Conservation (phyloP, 441 rosid species). For the Sinapis alba region DNA sequence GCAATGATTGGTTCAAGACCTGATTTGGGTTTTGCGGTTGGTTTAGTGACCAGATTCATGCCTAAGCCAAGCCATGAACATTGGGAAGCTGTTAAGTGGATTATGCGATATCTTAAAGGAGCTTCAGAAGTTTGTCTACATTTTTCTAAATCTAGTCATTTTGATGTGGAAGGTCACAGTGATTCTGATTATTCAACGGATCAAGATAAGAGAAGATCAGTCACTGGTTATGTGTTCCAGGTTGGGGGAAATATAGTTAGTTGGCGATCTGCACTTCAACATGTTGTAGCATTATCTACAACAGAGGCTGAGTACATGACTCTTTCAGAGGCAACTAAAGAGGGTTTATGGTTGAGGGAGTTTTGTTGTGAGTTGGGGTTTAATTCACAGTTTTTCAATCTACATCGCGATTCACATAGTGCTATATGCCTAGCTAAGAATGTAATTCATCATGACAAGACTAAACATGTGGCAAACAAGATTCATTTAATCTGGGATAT, state of each 20-base stretch:
- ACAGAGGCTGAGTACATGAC: no score
- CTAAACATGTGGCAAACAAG: no score
- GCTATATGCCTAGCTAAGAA: no score
- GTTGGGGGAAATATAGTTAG: background rate
- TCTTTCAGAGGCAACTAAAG: no score
- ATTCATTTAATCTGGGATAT: no score
- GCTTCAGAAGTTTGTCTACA: accelerated
- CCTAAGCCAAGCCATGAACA: background rate
- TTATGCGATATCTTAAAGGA: background rate
- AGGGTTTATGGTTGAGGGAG: no score
- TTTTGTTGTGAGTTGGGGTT: no score
- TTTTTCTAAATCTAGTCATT: background rate
- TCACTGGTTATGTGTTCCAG: background rate
- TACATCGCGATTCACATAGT: no score
- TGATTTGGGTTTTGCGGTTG: background rate
- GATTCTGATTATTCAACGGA: background rate
- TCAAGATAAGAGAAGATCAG: background rate
- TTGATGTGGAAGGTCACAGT: background rate
- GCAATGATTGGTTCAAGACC: background rate
- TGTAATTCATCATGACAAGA: no score
- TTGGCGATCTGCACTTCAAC: background rate
- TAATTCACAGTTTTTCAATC: no score
- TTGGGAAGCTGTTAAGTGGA: background rate
- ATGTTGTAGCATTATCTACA: background rate
- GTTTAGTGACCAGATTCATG: background rate